Evolutionary conservation across 1,284 basidiomycete species (phyloP).

Genomic region (Ustilago cynodontis): DNA sequence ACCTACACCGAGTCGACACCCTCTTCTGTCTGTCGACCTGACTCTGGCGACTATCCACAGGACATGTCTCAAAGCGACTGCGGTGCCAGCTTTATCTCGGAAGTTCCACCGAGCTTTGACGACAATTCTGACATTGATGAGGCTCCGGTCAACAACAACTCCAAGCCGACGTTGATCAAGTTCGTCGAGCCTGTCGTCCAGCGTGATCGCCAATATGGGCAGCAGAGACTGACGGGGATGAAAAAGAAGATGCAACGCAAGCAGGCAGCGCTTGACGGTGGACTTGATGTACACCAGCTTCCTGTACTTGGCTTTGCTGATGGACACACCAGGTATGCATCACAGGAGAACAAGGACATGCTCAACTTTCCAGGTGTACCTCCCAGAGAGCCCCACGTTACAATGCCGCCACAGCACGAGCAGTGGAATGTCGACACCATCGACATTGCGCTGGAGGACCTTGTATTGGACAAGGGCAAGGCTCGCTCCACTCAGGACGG

Average conservation of each 20-base stretch:
- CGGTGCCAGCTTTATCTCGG: slow-evolving; percentile 29
- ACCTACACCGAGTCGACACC: slow-evolving; percentile 45
- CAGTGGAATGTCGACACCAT: slow-evolving; percentile 50
- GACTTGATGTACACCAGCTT: slow-evolving; percentile 21
- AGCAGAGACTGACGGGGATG: slow-evolving; percentile 37
- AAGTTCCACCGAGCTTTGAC: slow-evolving; percentile 30
- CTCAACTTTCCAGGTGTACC: slow-evolving; percentile 41
- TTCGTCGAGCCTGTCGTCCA: slow-evolving; percentile 49
- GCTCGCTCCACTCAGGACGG: not conserved
- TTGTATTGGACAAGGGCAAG: slow-evolving; percentile 34
- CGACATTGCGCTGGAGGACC: slow-evolving; percentile 43
- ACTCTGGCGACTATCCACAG: slow-evolving; percentile 29
- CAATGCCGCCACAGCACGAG: slow-evolving; percentile 10
- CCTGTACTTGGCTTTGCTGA: slow-evolving; percentile 39
- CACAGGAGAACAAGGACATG: slow-evolving; percentile 14
- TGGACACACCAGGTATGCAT: slow-evolving; percentile 5
- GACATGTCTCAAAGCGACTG: slow-evolving; percentile 33
- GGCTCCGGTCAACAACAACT: slow-evolving; percentile 4
- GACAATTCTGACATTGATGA: slow-evolving; percentile 44
- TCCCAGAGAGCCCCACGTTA: slow-evolving; percentile 1
- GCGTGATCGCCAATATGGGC: slow-evolving; percentile 12
- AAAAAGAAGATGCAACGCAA: slow-evolving; percentile 43
- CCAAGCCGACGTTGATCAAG: slow-evolving; percentile 37
- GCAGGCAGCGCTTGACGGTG: slow-evolving; percentile 11
- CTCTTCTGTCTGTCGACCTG: slow-evolving; percentile 36